These are phyloP conservation scores for Zizania palustris DNA, from an alignment of 202 grass and related monocot genomes.

Conservation along the genomic window DNA sequence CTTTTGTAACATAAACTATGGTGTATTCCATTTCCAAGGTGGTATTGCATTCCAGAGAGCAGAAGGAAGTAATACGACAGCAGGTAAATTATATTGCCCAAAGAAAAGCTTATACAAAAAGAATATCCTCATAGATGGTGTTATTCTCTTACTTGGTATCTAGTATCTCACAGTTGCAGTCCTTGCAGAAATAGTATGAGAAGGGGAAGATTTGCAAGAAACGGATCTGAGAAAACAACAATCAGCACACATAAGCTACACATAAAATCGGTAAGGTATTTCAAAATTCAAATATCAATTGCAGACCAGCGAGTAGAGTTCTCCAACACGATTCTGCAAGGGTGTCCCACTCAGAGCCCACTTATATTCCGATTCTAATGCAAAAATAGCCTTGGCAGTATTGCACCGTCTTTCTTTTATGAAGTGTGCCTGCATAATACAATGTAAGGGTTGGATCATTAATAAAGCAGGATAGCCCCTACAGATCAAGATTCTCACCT, in stretches of 20 bases:
- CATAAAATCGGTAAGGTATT: slow-evolving; percentile 22
- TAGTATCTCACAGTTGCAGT: slow-evolving; percentile 75
- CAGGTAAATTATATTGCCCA: neutral
- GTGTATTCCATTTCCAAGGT: slow-evolving; percentile 8
- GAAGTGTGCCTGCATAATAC: slow-evolving; percentile 69
- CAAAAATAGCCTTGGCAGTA: slow-evolving; percentile 92
- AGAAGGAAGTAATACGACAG: neutral
- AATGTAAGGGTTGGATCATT: slow-evolving; percentile 33
- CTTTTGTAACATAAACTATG: slow-evolving; percentile 7
- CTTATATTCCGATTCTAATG: slow-evolving; percentile 74
- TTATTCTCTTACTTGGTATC: slow-evolving; percentile 62
- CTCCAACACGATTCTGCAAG: slow-evolving; percentile 94
- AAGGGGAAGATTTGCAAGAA: slow-evolving; percentile 94
- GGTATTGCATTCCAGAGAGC: neutral
- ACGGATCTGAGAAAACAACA: slow-evolving; percentile 68
- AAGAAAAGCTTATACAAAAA: slow-evolving; percentile 17
- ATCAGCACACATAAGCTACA: slow-evolving; percentile 42
- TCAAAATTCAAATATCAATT: slow-evolving; percentile 20
- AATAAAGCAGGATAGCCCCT: neutral
- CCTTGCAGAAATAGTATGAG: slow-evolving; percentile 94
- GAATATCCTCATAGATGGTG: slow-evolving; percentile 4
- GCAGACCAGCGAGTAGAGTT: slow-evolving; percentile 95
- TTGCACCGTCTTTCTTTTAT: slow-evolving; percentile 91
- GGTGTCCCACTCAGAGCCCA: slow-evolving; percentile 99
- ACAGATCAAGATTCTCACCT: slow-evolving; percentile 10